Percentiles rank a stretch among this genome's conserved stretches.
phyloP scores from a whole-genome alignment of 2,329 filamentous ascomycete species.

The Fusarium sp. region DNA sequence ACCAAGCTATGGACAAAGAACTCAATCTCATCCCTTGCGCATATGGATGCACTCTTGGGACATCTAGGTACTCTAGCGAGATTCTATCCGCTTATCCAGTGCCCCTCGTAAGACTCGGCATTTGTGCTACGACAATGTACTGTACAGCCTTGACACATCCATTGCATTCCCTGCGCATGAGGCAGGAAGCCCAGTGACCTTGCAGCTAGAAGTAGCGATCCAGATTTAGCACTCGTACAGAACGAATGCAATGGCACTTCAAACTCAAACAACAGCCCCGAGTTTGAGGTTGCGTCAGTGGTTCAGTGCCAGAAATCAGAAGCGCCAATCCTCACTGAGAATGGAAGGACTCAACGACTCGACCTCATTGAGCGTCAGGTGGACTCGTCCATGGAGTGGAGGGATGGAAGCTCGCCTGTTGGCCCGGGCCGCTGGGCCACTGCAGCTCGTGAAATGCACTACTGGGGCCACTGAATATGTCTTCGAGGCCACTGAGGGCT shows the following conservation, averaged over 20 bases:
- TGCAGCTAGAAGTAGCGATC: constrained; percentile 6
- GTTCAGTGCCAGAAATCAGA: constrained; percentile 25
- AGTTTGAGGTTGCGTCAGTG: constrained; percentile 33
- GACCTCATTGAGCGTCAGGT: not conserved
- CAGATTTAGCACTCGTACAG: constrained; percentile 20
- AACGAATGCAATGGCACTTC: constrained; percentile 10
- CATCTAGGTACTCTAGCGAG: constrained; percentile 16
- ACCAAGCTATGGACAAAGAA: constrained; percentile 23
- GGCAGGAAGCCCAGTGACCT: constrained; percentile 14
- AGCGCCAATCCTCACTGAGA: constrained; percentile 31
- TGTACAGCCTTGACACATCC: constrained; percentile 10
- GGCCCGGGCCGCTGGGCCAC: constrained; percentile 34
- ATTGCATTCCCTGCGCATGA: constrained; percentile 23
- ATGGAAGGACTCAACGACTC: constrained; percentile 24
- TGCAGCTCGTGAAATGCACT: constrained; percentile 41
- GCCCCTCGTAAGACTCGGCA: constrained; percentile 18
- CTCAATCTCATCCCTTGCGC: constrained; percentile 28
- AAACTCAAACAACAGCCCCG: constrained; percentile 17
- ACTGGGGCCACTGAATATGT: constrained; percentile 35
- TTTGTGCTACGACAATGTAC: constrained; percentile 22
- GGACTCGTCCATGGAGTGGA: not conserved
- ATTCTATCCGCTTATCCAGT: constrained; percentile 4
- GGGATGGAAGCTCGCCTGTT: constrained; percentile 16
- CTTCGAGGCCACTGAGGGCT: constrained; percentile 33
- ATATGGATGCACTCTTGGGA: constrained; percentile 23